Conservation (phyloP, 768 basidiomycete species). For the Chalciporus chontae region DNA sequence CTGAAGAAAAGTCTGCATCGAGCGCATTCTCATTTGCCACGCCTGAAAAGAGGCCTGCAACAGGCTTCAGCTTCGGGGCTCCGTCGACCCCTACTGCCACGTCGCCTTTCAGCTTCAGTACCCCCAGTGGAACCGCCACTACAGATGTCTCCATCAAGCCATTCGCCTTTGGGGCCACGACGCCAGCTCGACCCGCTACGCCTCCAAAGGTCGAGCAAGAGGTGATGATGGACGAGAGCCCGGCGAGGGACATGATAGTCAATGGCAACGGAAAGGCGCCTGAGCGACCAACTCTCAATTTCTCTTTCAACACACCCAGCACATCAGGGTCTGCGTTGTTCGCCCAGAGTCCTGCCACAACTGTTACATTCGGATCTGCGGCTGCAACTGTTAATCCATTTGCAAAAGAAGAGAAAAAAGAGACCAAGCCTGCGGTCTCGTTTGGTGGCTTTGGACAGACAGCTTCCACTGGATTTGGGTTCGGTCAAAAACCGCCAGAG, state of each 20-base stretch:
- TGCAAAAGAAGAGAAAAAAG: conserved; percentile 43
- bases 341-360: conserved; percentile 31
- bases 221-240: conserved; percentile 80
- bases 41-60: conserved; percentile 35
- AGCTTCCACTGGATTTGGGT: conserved; percentile 41
- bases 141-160: conserved; percentile 47
- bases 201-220: conserved; percentile 67
- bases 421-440: conserved; percentile 38
- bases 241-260: conserved; percentile 55
- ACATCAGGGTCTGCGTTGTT: conserved; percentile 34
- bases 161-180: conserved; percentile 50
- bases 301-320: conserved; percentile 44
- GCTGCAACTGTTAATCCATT: conserved; percentile 43
- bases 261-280: conserved; percentile 37
- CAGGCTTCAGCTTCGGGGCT: conserved; percentile 43
- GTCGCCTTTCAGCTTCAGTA: conserved; percentile 46
- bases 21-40: conserved; percentile 29
- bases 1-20: conserved; percentile 21
- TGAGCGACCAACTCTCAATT: conserved; percentile 41
- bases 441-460: conserved; percentile 50
- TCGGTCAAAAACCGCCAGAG: conserved; percentile 41
- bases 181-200: conserved; percentile 49
- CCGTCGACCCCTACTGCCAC: conserved; percentile 34
- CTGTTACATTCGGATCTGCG: conserved; percentile 33
- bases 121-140: conserved; percentile 32